Evolutionary conservation across 2,329 filamentous ascomycete species (phyloP).

Genomic region (Sclerotinia subarctica): DNA sequence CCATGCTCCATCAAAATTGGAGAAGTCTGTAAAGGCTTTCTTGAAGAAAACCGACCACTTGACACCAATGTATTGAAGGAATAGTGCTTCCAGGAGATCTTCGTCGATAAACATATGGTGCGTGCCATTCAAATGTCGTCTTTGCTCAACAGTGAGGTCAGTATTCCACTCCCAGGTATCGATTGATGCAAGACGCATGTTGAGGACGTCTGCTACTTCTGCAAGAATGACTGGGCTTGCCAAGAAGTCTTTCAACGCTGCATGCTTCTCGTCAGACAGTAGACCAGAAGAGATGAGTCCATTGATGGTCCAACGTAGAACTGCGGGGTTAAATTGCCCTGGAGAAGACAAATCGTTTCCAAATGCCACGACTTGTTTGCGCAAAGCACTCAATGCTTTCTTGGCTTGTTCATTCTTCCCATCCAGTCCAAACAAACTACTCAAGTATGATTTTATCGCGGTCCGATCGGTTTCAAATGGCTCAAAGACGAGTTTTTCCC

Average conservation of each 20-base stretch:
- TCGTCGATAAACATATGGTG: conserved; percentile 61
- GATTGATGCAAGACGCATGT: conserved; percentile 52
- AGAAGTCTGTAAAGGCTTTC: conserved; percentile 39
- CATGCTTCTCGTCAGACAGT: conserved; percentile 50
- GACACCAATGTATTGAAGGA: conserved; percentile 53
- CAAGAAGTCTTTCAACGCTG: conserved; percentile 50
- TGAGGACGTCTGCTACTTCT: conserved; percentile 56
- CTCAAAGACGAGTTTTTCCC: conserved; percentile 56
- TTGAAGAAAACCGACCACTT: conserved; percentile 51
- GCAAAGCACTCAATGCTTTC: conserved; percentile 45
- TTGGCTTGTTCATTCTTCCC: conserved; percentile 40
- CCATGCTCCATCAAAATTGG: conserved; percentile 31
- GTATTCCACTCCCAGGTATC: conserved; percentile 52
- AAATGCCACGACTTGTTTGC: conserved; percentile 42
- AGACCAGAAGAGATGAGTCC: conserved; percentile 50
- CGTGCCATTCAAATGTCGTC: conserved; percentile 55
- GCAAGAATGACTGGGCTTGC: conserved; percentile 48
- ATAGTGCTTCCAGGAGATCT: conserved; percentile 54
- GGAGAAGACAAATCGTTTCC: conserved; percentile 31
- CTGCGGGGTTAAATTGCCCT: conserved; percentile 42
- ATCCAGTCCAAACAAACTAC: conserved; percentile 45
- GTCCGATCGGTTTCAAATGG: conserved; percentile 45
- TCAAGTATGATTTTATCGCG: conserved; percentile 50
- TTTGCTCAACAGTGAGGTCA: conserved; percentile 48
- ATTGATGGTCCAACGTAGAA: conserved; percentile 46